Base-by-base conservation (phyloP, 2,329 filamentous ascomycete species). In the Neonectria coccinea region DNA sequence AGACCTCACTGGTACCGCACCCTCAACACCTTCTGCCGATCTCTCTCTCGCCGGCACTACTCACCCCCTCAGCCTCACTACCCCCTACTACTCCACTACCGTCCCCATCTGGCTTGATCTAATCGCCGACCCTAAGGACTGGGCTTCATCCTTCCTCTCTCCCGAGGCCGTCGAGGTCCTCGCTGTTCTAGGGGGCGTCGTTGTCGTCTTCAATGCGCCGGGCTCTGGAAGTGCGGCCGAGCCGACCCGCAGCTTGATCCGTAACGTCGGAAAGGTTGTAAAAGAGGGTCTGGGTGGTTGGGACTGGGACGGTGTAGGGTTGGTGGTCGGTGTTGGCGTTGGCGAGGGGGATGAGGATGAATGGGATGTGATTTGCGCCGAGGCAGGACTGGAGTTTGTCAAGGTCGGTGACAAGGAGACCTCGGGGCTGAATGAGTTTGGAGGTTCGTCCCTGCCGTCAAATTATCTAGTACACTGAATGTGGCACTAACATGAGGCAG, bases 21-120 rank as follows among this genome's bases (percentile, higher is more conserved):
- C 72, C 16, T 69, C 70, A 44, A 55, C 79, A 31, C 78, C 78
- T 31, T 72, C 78, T 47, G 77, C 77, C 75, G 68, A 69, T 8
- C 73, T 79, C 2, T 79, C 82, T 3, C 79, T 89, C 33, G 88
- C 89, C 1, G 89, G 89, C 27, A 84, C 83, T 36, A 88, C 88
- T 16, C 89, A 91, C 71, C 75, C 78, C 47, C 82, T 89, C 33
- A 64, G 78, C 9, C 78, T 91, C 59, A 81, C 82, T 65, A 91
- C 88, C 20, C 71, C 80, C 14, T 91, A 91, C 80, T 91, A 91
- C 79, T 82, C 78, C 25, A 83, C 87, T 57, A 81, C 81, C 0
- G 80, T 91, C 4, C 88, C 89, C 47, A 81, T 91, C 68, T 92
- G 89, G 89, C 81, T 91, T n/a, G 89, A 92, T 72, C 81, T 89